A percentile compares a stretch with the other conserved stretches of the same genome.
Evolutionary conservation across 768 basidiomycete species (phyloP).

Genomic region (Cantharellus anzutake): DNA sequence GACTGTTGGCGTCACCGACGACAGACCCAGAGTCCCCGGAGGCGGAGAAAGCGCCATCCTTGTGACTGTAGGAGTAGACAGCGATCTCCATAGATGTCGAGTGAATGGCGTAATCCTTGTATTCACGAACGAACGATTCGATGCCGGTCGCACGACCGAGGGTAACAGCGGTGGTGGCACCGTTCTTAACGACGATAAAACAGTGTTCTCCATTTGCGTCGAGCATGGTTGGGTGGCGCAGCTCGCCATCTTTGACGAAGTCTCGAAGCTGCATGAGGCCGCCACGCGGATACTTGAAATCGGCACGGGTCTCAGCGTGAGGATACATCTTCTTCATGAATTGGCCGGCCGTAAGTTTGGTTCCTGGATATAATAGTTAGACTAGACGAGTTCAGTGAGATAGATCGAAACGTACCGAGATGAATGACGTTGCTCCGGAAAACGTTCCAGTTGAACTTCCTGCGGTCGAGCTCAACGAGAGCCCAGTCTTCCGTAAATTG

Average conservation of each 20-base stretch:
- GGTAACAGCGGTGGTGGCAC: conserved; percentile 5
- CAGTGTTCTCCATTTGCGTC: conserved; percentile 14
- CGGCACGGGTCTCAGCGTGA: conserved; percentile 9
- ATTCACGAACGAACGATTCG: conserved; percentile 6
- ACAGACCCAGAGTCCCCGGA: conserved; percentile 13
- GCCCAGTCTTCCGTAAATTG: conserved; percentile 14
- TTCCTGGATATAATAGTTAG: conserved; percentile 16
- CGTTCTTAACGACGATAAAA: conserved; percentile 8
- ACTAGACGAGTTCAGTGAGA: conserved; percentile 4
- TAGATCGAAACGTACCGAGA: conserved; percentile 14
- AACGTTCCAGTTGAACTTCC: conserved; percentile 3
- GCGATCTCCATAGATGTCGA: conserved; percentile 13
- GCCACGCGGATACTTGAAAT: conserved; percentile 16
- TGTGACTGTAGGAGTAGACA: conserved; percentile 6
- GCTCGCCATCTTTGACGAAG: conserved; percentile 12
- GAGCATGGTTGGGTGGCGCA: conserved; percentile 14
- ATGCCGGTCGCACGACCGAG: conserved; percentile 8
- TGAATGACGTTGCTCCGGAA: conserved; percentile 11
- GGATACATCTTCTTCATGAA: conserved; percentile 15
- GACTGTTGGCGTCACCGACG: conserved; percentile 8
- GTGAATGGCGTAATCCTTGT: conserved; percentile 4
- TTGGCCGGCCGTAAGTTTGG: conserved; percentile 11
- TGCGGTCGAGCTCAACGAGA: conserved; percentile 9
- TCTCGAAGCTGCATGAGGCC: conserved; percentile 18
- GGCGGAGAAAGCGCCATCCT: conserved; percentile 10